Evolutionary conservation across 1,139 yeast genomes (phyloP).

Genomic region (Kluyveromyces sp.): DNA sequence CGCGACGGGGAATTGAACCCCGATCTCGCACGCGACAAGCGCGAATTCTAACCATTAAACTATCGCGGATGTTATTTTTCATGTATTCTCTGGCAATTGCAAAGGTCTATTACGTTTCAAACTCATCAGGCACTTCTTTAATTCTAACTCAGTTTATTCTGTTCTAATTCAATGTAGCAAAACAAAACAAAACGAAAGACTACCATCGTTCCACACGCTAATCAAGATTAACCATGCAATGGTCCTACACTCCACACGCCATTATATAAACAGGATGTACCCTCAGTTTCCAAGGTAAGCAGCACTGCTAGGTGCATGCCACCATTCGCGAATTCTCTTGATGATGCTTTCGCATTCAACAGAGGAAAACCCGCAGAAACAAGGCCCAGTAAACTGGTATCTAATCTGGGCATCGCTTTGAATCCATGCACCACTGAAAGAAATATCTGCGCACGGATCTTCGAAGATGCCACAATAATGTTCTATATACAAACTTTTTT

Average conservation of each 20-base stretch:
- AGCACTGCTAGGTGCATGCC: background rate
- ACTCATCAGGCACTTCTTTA: too few relatives aligned
- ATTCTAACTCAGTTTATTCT: too few relatives aligned
- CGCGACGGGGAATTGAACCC: constrained; percentile 36
- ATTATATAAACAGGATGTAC: background rate
- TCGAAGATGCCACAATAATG: constrained; percentile 50
- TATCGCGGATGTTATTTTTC: constrained; percentile 25
- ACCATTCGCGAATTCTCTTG: constrained; percentile 1
- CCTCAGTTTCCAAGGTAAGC: background rate
- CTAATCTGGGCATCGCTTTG: constrained; percentile 61
- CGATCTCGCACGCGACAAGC: constrained; percentile 36
- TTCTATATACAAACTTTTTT: background rate
- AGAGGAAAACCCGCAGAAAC: constrained; percentile 4
- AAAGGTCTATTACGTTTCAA: too few relatives aligned
- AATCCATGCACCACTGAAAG: constrained; percentile 49
- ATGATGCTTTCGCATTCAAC: background rate
- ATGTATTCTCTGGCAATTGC: background rate
- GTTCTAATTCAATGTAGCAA: too few relatives aligned
- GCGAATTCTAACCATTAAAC: constrained; percentile 34
- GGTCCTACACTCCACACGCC: background rate
- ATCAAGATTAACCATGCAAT: too few relatives aligned
- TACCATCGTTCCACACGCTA: too few relatives aligned
- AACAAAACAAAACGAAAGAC: too few relatives aligned
- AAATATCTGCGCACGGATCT: constrained; percentile 46
- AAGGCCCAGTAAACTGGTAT: background rate